Conservation (phyloP, 2,329 filamentous ascomycete genomes). For the Diaporthe velutina region DNA sequence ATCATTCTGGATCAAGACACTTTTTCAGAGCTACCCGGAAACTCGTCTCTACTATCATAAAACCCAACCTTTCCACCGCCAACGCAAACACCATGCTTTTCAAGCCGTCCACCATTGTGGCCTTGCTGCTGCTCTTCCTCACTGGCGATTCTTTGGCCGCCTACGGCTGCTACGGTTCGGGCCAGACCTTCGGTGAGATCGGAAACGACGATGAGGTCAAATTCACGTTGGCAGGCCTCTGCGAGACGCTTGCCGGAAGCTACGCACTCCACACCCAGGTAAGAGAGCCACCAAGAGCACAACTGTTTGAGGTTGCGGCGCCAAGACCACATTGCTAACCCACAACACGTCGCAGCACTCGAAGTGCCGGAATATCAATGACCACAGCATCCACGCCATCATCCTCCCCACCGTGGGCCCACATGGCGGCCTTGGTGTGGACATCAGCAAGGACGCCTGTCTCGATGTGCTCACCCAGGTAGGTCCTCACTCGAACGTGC, state of each 20-base stretch:
- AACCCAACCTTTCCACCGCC: too few species aligned
- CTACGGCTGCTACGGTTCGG: background rate
- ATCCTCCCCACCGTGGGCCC: background rate
- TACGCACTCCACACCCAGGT: background rate
- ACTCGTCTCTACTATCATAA: too few species aligned
- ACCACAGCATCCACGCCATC: background rate
- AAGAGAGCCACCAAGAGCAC: background rate
- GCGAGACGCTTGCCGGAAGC: background rate
- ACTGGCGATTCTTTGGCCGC: background rate
- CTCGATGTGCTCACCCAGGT: background rate
- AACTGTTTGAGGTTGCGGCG: rapidly evolving
- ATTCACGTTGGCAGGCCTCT: background rate
- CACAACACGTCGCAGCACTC: background rate
- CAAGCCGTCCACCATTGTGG: background rate
- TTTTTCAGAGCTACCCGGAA: background rate
- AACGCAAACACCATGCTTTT: background rate
- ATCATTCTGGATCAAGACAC: background rate
- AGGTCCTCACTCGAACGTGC: background rate
- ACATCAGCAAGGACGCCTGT: background rate
- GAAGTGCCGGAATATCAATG: background rate
- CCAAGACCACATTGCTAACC: background rate
- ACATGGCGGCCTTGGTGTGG: background rate
- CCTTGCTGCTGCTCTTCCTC: background rate
- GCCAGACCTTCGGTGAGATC: background rate
- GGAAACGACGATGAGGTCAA: background rate